Evolutionary conservation across 352 stramenopile genomes (phyloP).

Genomic region (Phytophthora pseudosyringae): DNA sequence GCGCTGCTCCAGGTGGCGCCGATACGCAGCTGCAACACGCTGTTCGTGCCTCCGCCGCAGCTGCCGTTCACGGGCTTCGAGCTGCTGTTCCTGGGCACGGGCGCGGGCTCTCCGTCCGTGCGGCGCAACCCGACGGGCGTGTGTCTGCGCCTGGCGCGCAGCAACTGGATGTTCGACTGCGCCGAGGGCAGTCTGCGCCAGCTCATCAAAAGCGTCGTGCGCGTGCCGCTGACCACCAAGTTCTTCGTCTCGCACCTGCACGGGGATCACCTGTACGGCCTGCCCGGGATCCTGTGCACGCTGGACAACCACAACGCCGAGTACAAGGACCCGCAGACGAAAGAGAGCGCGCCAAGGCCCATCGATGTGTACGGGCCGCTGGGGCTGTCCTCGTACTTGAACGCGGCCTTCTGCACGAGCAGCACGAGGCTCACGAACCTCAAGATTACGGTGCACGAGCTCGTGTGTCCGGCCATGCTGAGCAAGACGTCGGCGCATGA

Average conservation of each 20-base stretch:
- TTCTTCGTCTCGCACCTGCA: slow-evolving; percentile 90
- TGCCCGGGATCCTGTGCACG: slow-evolving; percentile 85
- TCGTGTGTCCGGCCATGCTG: slow-evolving; percentile 64
- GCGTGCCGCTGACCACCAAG: slow-evolving; percentile 76
- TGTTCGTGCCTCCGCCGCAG: slow-evolving; percentile 42
- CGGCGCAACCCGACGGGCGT: slow-evolving; percentile 66
- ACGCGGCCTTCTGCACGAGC: slow-evolving; percentile 70
- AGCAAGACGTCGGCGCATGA: slow-evolving; percentile 55
- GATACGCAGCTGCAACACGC: slow-evolving; percentile 64
- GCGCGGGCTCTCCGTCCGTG: slow-evolving; percentile 75
- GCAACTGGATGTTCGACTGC: slow-evolving; percentile 91
- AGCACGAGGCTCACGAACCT: slow-evolving; percentile 77
- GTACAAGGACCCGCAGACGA: slow-evolving; percentile 66
- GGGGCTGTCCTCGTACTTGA: slow-evolving; percentile 81
- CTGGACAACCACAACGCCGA: slow-evolving; percentile 80
- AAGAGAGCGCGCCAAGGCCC: slow-evolving; percentile 43
- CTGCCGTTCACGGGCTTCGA: slow-evolving; percentile 86
- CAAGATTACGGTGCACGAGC: slow-evolving; percentile 74
- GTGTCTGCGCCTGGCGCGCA: slow-evolving; percentile 66
- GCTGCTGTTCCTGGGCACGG: slow-evolving; percentile 83
- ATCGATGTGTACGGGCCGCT: slow-evolving; percentile 84
- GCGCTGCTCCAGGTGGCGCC: slow-evolving; percentile 55
- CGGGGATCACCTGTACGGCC: slow-evolving; percentile 86
- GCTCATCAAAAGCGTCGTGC: slow-evolving; percentile 80
- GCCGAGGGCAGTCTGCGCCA: slow-evolving; percentile 82